Percentiles rank a stretch among this genome's conserved stretches.
These are phyloP conservation scores for Plectranthus barbatus DNA, from an alignment of 257 asterid genomes.

Conservation along the genomic window DNA sequence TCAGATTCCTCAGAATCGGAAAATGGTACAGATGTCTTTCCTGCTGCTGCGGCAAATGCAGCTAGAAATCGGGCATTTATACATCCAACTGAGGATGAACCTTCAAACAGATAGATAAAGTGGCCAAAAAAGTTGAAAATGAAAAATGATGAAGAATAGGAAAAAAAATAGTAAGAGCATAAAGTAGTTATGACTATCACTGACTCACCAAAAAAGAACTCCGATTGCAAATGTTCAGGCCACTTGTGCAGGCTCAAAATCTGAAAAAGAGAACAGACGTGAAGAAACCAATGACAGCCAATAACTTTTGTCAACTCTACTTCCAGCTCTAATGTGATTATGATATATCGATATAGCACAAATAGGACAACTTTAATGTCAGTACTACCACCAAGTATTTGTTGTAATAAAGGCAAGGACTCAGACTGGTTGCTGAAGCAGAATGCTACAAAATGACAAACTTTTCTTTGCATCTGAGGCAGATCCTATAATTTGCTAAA, in stretches of 20 bases:
- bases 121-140: neutral
- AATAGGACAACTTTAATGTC: neutral
- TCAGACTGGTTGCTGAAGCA: neutral
- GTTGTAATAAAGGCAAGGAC: neutral
- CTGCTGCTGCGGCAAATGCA: conserved; percentile 91
- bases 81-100: conserved; percentile 78
- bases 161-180: neutral
- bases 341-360: neutral
- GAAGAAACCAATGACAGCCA: conserved; percentile 18
- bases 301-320: neutral
- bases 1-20: conserved; percentile 85
- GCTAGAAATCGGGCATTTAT: conserved; percentile 75
- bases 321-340: neutral
- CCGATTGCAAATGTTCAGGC: conserved; percentile 87
- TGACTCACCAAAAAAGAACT: conserved; percentile 59
- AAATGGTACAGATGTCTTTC: conserved; percentile 56
- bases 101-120: conserved; percentile 26
- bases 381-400: neutral
- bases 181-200: conserved; percentile 14
- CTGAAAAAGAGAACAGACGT: conserved; percentile 31
- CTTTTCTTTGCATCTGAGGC: no score
- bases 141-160: neutral
- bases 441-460: neutral
- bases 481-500: neutral
- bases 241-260: conserved; percentile 70